phyloP scores from a whole-genome alignment of 345 rosid genomes.

The Tarenaya hassleriana region DNA sequence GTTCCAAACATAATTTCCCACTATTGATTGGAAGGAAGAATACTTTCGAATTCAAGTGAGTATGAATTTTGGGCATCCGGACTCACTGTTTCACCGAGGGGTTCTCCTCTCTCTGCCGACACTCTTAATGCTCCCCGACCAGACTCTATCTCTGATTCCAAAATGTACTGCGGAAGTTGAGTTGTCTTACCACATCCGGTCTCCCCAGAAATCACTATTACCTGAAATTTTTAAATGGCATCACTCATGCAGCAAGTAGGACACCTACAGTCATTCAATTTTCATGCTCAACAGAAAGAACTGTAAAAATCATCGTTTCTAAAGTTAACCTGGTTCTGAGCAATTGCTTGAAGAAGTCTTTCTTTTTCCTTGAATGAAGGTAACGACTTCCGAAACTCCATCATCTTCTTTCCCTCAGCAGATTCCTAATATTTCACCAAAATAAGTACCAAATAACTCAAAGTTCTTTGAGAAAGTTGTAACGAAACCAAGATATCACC shows the following conservation, averaged over 20 bases:
- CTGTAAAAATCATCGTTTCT: conserved; percentile 10
- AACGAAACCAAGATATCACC: conserved; percentile 32
- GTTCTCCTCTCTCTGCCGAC: conserved; percentile 92
- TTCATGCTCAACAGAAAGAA: neutral
- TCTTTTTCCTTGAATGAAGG: conserved; percentile 92
- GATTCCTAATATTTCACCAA: conserved; percentile 52
- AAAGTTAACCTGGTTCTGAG: conserved; percentile 82
- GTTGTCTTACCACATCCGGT: conserved; percentile 99
- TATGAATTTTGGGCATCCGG: conserved; percentile 16
- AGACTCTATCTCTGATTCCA: conserved; percentile 95
- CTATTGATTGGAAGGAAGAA: conserved; percentile 5
- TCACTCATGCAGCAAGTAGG: neutral
- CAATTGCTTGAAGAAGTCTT: conserved; percentile 89
- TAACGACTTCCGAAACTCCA: conserved; percentile 74
- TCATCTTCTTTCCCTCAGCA: conserved; percentile 79
- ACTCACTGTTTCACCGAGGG: conserved; percentile 93
- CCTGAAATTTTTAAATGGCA: conserved; percentile 39
- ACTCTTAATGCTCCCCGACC: conserved; percentile 99
- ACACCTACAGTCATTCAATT: neutral
- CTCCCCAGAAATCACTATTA: conserved; percentile 93
- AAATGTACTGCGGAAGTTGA: conserved; percentile 90
- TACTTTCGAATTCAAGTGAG: neutral
- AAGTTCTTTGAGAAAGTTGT: neutral
- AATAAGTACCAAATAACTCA: conserved; percentile 8
- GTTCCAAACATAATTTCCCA: neutral